Base-by-base conservation (phyloP, 2,329 filamentous ascomycete genomes). In the Penicillium sp. region DNA sequence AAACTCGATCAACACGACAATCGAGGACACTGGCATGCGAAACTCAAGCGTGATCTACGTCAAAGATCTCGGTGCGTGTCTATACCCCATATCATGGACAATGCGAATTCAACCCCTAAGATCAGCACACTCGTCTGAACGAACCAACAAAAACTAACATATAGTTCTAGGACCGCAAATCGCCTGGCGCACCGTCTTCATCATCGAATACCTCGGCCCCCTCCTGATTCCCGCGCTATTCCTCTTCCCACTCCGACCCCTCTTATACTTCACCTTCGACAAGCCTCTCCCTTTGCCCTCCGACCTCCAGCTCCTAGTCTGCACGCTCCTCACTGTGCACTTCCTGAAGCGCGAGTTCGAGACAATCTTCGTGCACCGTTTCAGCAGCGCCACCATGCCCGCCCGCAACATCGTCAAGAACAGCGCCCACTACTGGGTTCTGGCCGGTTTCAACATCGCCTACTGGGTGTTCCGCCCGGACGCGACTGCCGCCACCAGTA, bases 341-440 rank as follows among this genome's bases (percentile, higher is more conserved):
- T 99, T 97, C 77, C 65, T 90, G 73, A 99, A 99, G 84, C 92
- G 94, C 71, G 94, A 99, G 80, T 83, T 91, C 64, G 94, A 99
- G 80, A 97, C 94, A 0, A 73, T 96, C 61, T 96, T 94, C 73
- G 85, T 99, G 61, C 94, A 99, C 82, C 91, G 91, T 73, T 99
- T 99, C 82, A 93, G 91, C 56, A 86, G 89, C 61, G 91, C 89
- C 70, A 99, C 94, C 49, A 99, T 99, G 94, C 94, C 94, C 19
- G 83, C 85, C 58, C 79, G 78, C 71, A 96, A 96, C 81, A 91
- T 99, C 73, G 89, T 97, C 84, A 94, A 93, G 78, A 99, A 99
- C 83, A 91, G 88, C 65, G 85, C 84, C 65, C 93, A 97, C 81
- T 99, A 99, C 85, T 99, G 94, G 94, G 70, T 88, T 35, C 77